Conservation (phyloP, 129 eudicot species). For the Flaveria trinervia region DNA sequence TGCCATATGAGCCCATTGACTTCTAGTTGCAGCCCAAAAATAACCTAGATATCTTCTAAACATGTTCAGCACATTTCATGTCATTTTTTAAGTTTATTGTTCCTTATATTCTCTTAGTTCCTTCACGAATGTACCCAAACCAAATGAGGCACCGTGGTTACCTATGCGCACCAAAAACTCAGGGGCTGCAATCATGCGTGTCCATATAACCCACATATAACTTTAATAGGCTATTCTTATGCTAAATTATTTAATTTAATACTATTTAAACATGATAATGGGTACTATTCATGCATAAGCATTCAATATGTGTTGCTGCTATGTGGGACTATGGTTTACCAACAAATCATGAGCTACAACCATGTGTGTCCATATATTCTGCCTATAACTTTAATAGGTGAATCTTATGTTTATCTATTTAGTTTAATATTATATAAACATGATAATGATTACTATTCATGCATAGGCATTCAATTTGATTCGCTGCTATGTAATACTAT, state of each 20-base stretch:
- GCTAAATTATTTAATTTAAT: neutral
- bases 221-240: neutral
- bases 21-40: slow-evolving; percentile 5
- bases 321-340: neutral
- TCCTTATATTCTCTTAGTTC: neutral
- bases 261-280: neutral
- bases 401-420: neutral
- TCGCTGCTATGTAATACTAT: neutral
- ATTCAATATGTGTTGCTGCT: neutral
- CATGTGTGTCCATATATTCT: neutral
- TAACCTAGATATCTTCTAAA: neutral
- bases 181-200: neutral
- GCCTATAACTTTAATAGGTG: neutral
- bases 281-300: neutral
- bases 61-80: neutral
- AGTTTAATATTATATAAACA: neutral
- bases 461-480: neutral
- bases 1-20: neutral
- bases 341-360: neutral
- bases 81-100: neutral
- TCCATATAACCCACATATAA: neutral
- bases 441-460: neutral
- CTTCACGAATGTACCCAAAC: neutral
- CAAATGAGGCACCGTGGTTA: neutral
- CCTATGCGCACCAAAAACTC: neutral